Percentiles rank a stretch among this genome's conserved stretches.
phyloP scores from a whole-genome alignment of 2,329 filamentous ascomycete species.

The Delphinella strobiligena region DNA sequence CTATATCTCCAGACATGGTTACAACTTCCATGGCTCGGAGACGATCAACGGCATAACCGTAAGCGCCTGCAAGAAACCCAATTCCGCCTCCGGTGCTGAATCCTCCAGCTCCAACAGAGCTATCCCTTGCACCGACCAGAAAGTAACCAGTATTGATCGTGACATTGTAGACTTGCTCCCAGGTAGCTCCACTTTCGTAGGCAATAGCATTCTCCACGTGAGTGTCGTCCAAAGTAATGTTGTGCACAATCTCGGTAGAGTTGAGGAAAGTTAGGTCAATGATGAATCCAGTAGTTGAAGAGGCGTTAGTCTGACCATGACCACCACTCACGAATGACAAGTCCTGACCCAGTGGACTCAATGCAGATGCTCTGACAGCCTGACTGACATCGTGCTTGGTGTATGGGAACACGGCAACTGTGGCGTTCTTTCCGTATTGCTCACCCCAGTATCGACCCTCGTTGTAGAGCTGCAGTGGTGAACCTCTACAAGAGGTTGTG shows the following conservation, averaged over 20 bases:
- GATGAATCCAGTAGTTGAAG: conserved; percentile 7
- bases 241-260: conserved; percentile 6
- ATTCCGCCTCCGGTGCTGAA: conserved; percentile 10
- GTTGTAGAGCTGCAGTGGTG: conserved; percentile 7
- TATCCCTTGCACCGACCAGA: conserved; percentile 9
- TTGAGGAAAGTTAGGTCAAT: conserved; percentile 11
- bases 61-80: conserved; percentile 8
- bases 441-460: conserved; percentile 8
- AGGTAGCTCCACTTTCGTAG: conserved; percentile 10
- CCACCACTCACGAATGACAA: conserved; percentile 10
- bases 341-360: conserved; percentile 5
- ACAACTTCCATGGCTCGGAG: conserved; percentile 29
- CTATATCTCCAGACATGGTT: conserved; percentile 34
- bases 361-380: conserved; percentile 6
- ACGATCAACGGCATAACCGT: conserved; percentile 10
- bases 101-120: conserved; percentile 9
- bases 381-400: conserved; percentile 8
- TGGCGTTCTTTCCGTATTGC: conserved; percentile 8
- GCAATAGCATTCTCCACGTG: conserved; percentile 3
- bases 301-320: conserved; percentile 11
- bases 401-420: conserved; percentile 8
- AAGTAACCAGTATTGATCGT: conserved; percentile 8
- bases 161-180: conserved; percentile 6
- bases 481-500: conserved; percentile 8
- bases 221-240: conserved; percentile 5